Conservation (phyloP, 225 moss, liverwort and hornwort species). For the Asterella californica region DNA sequence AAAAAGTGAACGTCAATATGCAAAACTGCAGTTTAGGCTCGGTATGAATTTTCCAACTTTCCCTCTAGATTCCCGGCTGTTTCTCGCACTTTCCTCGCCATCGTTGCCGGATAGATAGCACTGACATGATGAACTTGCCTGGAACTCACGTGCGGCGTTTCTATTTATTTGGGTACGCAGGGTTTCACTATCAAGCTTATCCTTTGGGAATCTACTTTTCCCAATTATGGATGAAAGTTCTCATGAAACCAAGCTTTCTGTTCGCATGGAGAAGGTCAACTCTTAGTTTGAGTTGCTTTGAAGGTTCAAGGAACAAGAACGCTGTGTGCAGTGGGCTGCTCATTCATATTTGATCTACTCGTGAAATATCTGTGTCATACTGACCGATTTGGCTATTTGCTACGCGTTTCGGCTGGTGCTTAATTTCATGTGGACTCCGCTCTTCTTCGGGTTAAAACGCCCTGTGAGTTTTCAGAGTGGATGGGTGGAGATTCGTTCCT, state of each 20-base stretch:
- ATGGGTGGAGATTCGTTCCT: not conserved
- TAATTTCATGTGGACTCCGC: conserved; percentile 71
- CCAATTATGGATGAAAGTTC: conserved; percentile 44
- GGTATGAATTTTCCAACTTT: too few relatives aligned
- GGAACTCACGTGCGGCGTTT: too few relatives aligned
- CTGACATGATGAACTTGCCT: too few relatives aligned
- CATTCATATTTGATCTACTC: not conserved
- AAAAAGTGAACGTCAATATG: too few relatives aligned
- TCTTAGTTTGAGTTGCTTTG: too few relatives aligned
- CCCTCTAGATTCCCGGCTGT: too few relatives aligned
- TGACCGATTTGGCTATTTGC: not conserved
- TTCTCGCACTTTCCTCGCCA: too few relatives aligned
- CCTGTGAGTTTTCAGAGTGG: conserved; percentile 43
- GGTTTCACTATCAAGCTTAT: conserved; percentile 51
- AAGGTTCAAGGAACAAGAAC: too few relatives aligned
- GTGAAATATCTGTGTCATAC: not conserved
- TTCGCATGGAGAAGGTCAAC: too few relatives aligned
- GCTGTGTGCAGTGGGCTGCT: not conserved
- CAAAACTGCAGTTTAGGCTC: too few relatives aligned
- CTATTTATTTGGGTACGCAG: conserved; percentile 37
- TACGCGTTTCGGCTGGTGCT: conserved; percentile 50
- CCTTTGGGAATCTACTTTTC: conserved; percentile 66
- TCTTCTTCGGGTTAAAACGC: conserved; percentile 76
- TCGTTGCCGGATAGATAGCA: too few relatives aligned
- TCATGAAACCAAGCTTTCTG: not conserved